phyloP scores from a whole-genome alignment of 345 rosid genomes.

The Eucalyptus dawsonii region DNA sequence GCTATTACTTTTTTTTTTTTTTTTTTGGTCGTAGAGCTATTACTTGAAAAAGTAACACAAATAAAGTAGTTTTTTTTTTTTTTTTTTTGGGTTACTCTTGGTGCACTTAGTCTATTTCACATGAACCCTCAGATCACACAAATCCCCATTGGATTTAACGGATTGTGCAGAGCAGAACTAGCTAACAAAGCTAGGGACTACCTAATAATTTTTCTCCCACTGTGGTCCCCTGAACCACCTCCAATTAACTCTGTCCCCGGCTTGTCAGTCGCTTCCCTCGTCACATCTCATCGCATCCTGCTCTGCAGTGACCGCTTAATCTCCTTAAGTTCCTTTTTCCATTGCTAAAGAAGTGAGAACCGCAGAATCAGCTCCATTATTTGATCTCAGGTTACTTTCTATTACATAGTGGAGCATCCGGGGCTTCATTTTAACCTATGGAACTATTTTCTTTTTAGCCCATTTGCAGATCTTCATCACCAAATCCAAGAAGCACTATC shows the following conservation, averaged over 20 bases:
- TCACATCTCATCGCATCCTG: not conserved
- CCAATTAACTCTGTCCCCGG: not conserved
- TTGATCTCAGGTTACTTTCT: not conserved
- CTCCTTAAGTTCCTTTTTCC: not conserved
- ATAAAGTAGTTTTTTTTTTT: too few species aligned
- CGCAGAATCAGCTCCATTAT: not conserved
- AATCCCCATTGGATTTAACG: too few species aligned
- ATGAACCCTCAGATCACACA: fast-evolving
- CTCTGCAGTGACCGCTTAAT: fast-evolving
- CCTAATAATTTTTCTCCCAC: too few species aligned
- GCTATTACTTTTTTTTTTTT: too few species aligned
- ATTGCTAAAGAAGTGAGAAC: not conserved
- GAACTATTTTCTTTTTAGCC: not conserved
- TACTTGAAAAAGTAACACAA: not conserved
- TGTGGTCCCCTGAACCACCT: not conserved
- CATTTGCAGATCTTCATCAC: not conserved
- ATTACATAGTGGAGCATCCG: not conserved
- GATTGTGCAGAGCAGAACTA: too few species aligned
- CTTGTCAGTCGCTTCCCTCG: too few species aligned
- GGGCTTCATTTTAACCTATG: not conserved
- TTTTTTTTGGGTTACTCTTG: too few species aligned
- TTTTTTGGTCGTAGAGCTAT: too few species aligned
- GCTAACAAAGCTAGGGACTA: too few species aligned
- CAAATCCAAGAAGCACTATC: not conserved
- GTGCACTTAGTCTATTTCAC: fast-evolving